Base-by-base conservation (phyloP, 257 asterid genomes). In the Nemophila menziesii region DNA sequence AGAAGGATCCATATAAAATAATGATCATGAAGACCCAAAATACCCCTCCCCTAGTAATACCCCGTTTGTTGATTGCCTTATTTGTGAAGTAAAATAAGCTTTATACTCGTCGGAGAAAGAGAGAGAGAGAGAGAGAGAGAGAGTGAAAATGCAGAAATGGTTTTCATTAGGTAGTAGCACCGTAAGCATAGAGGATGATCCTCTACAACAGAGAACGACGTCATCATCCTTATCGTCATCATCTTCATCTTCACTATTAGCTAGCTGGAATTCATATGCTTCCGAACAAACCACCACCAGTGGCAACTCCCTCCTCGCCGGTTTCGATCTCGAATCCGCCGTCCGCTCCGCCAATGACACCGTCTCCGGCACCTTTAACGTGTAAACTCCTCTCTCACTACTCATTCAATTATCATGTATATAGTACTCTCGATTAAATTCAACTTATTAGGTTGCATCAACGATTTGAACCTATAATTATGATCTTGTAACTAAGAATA, bases 301-400 rank as follows among this genome's bases (percentile, higher is more conserved):
- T 13, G 12, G 5, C 36, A 29, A 72, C 56, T 58, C 89, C 19
- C 69, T 83, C 22, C 66, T 66, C 49, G 74, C 78, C 22, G 79
- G 62, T 9, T 76, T 82, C 63, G 94, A 83, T 53, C 61, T 83
- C 55, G 94, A 83, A 77, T 60, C 94, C 33, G 92, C 94, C 21
- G 86, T 76, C 33, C 69, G 85, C 58, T 83, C 94, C 16, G 92
- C 94, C 43, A 83, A 83, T 69, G 89, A 79, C 64, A 76, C 92
- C 72, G 82, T 83, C 20, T 76, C 94, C 48, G 89, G 92, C 66
- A 71, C 92, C 40, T 83, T 83, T 66, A 70, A 52, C 39, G 80
- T 77, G 94, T 83, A 66, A 69, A 89, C 21, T 63, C n/a, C 20
- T 33, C 44, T 19, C 16, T 45, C 11, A 15, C 0, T 15, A n/a